Percentiles rank a stretch among this genome's conserved stretches.
phyloP scores from a whole-genome alignment of 2,329 filamentous ascomycete genomes.

The Alternaria arborescens region DNA sequence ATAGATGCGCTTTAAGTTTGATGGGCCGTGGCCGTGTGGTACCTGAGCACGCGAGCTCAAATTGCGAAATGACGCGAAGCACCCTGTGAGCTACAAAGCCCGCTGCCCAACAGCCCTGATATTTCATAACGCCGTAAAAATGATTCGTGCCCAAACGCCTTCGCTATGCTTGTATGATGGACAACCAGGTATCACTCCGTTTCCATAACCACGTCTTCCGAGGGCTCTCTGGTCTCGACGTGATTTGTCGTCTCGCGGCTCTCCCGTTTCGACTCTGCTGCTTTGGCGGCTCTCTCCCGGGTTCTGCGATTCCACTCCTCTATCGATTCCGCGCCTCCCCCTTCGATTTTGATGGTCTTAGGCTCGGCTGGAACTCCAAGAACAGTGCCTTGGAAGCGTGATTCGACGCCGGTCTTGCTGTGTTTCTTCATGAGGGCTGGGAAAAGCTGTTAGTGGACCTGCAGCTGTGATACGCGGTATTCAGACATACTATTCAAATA shows the following conservation, averaged over 20 bases:
- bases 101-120: background rate
- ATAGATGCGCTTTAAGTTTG: background rate
- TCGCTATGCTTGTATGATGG: slow-evolving; percentile 44
- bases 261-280: slow-evolving; percentile 34
- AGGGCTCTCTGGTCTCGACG: slow-evolving; percentile 26
- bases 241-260: slow-evolving; percentile 28
- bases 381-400: slow-evolving; percentile 83
- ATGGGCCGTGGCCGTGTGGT: background rate
- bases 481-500: slow-evolving; percentile 54
- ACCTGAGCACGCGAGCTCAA: background rate
- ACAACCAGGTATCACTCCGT: slow-evolving; percentile 26
- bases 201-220: slow-evolving; percentile 40
- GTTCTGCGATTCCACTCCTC: slow-evolving; percentile 66
- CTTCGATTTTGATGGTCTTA: slow-evolving; percentile 78
- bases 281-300: slow-evolving; percentile 39
- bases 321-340: slow-evolving; percentile 73
- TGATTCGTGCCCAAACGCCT: slow-evolving; percentile 37
- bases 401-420: slow-evolving; percentile 86
- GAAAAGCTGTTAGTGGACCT: slow-evolving; percentile 25
- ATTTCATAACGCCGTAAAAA: slow-evolving; percentile 23
- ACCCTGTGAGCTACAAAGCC: background rate
- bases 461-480: background rate
- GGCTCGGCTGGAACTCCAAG: slow-evolving; percentile 78
- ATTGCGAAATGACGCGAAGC: background rate
- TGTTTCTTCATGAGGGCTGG: slow-evolving; percentile 89